These are phyloP conservation scores for Adiantum capillusveneris DNA, from an alignment of 75 land plant genomes.

Conservation along the genomic window DNA sequence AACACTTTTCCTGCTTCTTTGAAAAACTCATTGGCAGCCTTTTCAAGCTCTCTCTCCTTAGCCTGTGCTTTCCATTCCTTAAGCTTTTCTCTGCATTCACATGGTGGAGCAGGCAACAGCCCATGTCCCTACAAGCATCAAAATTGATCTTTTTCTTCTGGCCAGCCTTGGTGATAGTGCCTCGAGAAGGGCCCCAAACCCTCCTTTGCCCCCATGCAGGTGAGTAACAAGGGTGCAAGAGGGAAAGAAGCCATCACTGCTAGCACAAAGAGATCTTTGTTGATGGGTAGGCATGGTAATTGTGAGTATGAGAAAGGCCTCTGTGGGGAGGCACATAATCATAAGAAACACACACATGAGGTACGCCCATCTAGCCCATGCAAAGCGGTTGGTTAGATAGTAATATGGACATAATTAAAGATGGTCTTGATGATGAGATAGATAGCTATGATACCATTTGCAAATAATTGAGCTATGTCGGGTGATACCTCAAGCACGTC, in stretches of 20 bases:
- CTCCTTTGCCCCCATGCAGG: conserved; percentile 88
- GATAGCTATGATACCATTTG: too few species aligned
- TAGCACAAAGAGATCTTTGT: conserved; percentile 4
- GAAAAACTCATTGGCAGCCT: conserved; percentile 71
- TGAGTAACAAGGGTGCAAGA: conserved; percentile 36
- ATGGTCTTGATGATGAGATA: too few species aligned
- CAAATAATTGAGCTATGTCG: too few species aligned
- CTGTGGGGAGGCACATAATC: conserved; percentile 10
- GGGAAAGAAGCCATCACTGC: conserved; percentile 24
- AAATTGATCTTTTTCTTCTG: conserved; percentile 99
- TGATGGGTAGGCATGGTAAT: not conserved
- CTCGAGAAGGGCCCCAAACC: conserved; percentile 91
- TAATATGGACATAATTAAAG: too few species aligned
- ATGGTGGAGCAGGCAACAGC: conserved; percentile 84
- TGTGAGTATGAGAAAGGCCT: conserved; percentile 13
- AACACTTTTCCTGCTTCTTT: conserved; percentile 73
- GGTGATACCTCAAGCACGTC: too few species aligned
- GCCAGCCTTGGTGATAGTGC: conserved; percentile 92
- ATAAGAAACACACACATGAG: conserved; percentile 3
- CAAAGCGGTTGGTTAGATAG: conserved; percentile 24
- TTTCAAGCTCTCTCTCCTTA: conserved; percentile 75
- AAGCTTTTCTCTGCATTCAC: conserved; percentile 94
- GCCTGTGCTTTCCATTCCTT: conserved; percentile 90
- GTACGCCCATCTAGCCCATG: conserved; percentile 15
- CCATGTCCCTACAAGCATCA: conserved; percentile 97